A percentile compares a stretch with the other conserved stretches of the same genome.
phyloP scores from a whole-genome alignment of 306 rosid species.

The Trifolium dubium region DNA sequence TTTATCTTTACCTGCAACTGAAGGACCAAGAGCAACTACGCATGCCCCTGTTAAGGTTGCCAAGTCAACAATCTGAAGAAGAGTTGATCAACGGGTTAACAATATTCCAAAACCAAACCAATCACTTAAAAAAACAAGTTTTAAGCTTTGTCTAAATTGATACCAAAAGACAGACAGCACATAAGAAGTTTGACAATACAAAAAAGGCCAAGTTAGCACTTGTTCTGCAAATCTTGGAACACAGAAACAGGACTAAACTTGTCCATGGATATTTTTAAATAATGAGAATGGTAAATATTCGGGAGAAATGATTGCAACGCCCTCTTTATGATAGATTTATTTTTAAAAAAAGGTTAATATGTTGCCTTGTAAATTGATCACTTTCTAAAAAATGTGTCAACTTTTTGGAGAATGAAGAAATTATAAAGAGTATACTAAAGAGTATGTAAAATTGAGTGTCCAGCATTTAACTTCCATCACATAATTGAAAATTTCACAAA shows the following conservation, averaged over 20 bases:
- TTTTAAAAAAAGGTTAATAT: neutral
- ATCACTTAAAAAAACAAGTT: conserved; percentile 3
- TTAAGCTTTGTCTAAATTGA: conserved; percentile 11
- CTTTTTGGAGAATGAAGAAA: neutral
- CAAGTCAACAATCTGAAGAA: conserved; percentile 82
- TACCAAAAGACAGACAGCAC: conserved; percentile 11
- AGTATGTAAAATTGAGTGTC: neutral
- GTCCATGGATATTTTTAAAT: neutral
- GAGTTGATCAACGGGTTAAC: conserved; percentile 44
- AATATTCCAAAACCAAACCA: conserved; percentile 39
- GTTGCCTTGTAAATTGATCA: neutral
- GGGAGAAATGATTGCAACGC: conserved; percentile 1
- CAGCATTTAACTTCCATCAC: neutral
- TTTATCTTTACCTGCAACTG: conserved; percentile 75
- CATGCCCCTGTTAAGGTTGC: conserved; percentile 98
- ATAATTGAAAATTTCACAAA: conserved; percentile 8
- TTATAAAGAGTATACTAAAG: neutral
- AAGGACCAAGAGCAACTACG: conserved; percentile 86
- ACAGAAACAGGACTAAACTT: conserved; percentile 18
- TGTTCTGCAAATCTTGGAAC: conserved; percentile 4
- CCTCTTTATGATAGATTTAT: neutral
- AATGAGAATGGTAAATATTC: conserved; percentile 12
- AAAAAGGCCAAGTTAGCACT: conserved; percentile 22
- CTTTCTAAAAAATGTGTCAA: neutral
- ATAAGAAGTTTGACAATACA: conserved; percentile 10